Percentiles rank a stretch among this genome's conserved stretches.
phyloP scores from a whole-genome alignment of 2,329 filamentous ascomycete species.

The Colletotrichum kahawae region DNA sequence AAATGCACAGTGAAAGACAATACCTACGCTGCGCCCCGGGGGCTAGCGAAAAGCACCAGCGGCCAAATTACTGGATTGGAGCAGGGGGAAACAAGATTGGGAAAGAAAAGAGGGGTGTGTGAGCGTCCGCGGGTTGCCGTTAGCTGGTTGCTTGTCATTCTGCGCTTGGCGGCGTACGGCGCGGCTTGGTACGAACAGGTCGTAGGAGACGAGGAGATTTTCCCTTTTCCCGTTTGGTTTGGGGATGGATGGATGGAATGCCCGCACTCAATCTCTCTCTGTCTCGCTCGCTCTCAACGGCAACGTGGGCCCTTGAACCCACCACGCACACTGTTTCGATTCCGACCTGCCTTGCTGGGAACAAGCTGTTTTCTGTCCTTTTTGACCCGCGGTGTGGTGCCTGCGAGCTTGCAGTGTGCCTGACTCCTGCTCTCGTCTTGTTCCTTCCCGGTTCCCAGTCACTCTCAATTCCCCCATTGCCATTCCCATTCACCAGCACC shows the following conservation, averaged over 20 bases:
- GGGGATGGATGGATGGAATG: not conserved
- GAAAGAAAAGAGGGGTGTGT: not conserved
- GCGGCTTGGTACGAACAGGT: not conserved
- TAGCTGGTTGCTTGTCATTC: not conserved
- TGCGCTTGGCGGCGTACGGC: not conserved
- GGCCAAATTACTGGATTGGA: slow-evolving; percentile 5
- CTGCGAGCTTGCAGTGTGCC: not conserved
- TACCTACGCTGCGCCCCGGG: not conserved
- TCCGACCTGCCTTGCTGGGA: slow-evolving; percentile 12
- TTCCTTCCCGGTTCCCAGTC: not conserved
- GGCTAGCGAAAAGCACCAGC: slow-evolving; percentile 10
- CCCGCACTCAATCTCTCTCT: not conserved
- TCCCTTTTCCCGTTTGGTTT: not conserved
- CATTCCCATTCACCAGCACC: not conserved
- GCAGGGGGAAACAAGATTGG: slow-evolving; percentile 8
- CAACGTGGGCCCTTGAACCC: not conserved
- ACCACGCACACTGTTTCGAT: slow-evolving; percentile 14
- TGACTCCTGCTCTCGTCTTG: not conserved
- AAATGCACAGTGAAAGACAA: not conserved
- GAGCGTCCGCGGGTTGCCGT: not conserved
- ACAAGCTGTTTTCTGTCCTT: not conserved
- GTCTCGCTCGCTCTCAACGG: not conserved
- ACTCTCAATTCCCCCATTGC: not conserved
- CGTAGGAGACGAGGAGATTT: not conserved
- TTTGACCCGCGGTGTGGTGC: not conserved